A percentile compares a stretch with the other conserved stretches of the same genome.
phyloP scores from a whole-genome alignment of 495 filamentous ascomycete species.

The Wilcoxina mikolae region DNA sequence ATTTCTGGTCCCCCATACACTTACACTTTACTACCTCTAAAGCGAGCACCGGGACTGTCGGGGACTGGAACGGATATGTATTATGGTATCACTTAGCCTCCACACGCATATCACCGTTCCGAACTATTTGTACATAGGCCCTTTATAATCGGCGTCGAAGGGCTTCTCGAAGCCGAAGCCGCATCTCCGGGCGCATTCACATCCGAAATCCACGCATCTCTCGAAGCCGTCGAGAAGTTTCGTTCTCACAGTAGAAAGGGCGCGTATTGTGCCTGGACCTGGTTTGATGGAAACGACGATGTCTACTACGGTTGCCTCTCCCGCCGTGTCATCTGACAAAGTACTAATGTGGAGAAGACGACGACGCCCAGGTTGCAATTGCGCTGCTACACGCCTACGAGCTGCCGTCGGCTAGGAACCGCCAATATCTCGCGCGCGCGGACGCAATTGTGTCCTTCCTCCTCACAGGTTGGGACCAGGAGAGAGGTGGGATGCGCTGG shows the following conservation, averaged over 20 bases:
- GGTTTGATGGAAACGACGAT: constrained; percentile 13
- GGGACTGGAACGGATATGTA: constrained; percentile 18
- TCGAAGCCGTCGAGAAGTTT: constrained; percentile 19
- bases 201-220: constrained; percentile 10
- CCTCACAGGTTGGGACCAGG: constrained; percentile 17
- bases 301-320: constrained; percentile 20
- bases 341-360: constrained; percentile 10
- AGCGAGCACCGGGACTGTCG: constrained; percentile 1
- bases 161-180: constrained; percentile 21
- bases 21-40: neutral
- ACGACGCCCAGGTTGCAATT: constrained; percentile 25
- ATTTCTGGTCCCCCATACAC: neutral
- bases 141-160: constrained; percentile 19
- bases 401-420: constrained; percentile 8
- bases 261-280: constrained; percentile 24
- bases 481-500: constrained; percentile 20
- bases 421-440: constrained; percentile 15
- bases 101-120: neutral
- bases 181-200: constrained; percentile 12
- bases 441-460: constrained; percentile 15
- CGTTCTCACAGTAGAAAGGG: constrained; percentile 2
- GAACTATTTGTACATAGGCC: neutral
- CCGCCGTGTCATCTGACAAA: neutral
- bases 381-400: constrained; percentile 19
- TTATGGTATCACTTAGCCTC: constrained; percentile 20